A percentile compares a stretch with the other conserved stretches of the same genome.
Conservation (phyloP, 2,329 filamentous ascomycete species). For the Pestalotiopsis sp. region DNA sequence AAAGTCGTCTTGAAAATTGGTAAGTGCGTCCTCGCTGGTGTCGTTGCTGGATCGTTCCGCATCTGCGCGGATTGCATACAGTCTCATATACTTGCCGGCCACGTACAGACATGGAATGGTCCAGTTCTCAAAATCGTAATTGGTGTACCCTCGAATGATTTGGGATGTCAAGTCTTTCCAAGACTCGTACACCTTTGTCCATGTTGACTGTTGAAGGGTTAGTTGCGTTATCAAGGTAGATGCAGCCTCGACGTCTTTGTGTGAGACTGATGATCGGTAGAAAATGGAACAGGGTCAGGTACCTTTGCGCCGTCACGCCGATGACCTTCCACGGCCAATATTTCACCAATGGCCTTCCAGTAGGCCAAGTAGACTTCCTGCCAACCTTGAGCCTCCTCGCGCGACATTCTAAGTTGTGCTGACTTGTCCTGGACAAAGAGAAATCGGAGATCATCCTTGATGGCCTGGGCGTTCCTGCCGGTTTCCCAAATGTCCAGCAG, state of each 20-base stretch:
- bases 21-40: slow-evolving; percentile 40
- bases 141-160: slow-evolving; percentile 80
- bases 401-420: slow-evolving; percentile 54
- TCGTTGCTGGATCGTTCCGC: slow-evolving; percentile 55
- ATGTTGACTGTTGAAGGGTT: slow-evolving; percentile 52
- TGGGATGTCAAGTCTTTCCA: slow-evolving; percentile 85
- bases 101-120: slow-evolving; percentile 89
- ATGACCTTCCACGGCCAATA: slow-evolving; percentile 66
- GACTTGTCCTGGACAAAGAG: slow-evolving; percentile 65
- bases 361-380: slow-evolving; percentile 80
- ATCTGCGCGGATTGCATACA: slow-evolving; percentile 91
- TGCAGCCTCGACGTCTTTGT: neutral
- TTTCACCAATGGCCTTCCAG: slow-evolving; percentile 79
- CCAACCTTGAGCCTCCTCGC: slow-evolving; percentile 79
- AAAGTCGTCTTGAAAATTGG: slow-evolving; percentile 76
- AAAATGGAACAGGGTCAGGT: slow-evolving; percentile 7
- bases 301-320: slow-evolving; percentile 31
- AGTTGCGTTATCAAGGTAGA: slow-evolving; percentile 2
- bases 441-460: slow-evolving; percentile 71
- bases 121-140: slow-evolving; percentile 79
- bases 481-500: slow-evolving; percentile 72
- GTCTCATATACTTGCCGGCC: slow-evolving; percentile 80
- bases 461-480: slow-evolving; percentile 62
- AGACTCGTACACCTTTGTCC: slow-evolving; percentile 79
- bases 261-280: neutral